Percentiles rank a stretch among this genome's conserved stretches.
Evolutionary conservation across 2,329 filamentous ascomycete genomes (phyloP).

Genomic region (Rachicladosporium sp.): DNA sequence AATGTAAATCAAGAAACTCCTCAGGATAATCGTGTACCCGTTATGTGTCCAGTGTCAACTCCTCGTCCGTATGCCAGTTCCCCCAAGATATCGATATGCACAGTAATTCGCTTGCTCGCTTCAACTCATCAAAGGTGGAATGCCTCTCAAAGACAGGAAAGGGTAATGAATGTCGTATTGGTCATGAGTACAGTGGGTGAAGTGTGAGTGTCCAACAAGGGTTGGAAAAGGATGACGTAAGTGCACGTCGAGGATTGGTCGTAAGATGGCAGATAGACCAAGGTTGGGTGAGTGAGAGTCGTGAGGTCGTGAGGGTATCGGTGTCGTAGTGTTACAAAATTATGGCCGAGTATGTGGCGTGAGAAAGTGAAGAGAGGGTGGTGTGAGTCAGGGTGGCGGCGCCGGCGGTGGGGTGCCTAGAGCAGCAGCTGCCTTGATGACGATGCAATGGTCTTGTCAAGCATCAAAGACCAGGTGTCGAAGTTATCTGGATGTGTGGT

Average conservation of each 20-base stretch:
- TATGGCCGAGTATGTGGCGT: neutral
- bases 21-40: no score
- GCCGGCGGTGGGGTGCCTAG: conserved; percentile 5
- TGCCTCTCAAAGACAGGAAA: conserved; percentile 25
- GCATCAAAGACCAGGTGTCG: conserved; percentile 2
- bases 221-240: neutral
- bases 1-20: no score
- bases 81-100: conserved; percentile 6
- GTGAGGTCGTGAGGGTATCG: neutral
- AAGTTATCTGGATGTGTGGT: neutral
- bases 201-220: conserved; percentile 9
- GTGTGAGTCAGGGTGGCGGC: conserved; percentile 5
- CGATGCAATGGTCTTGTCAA: conserved; percentile 1
- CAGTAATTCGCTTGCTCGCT: conserved; percentile 11
- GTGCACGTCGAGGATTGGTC: no score
- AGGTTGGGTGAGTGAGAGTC: no score
- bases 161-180: conserved; percentile 31
- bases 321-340: conserved; percentile 6
- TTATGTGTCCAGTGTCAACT: conserved; percentile 1
- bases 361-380: neutral
- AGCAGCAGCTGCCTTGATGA: conserved; percentile 3
- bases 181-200: conserved; percentile 20
- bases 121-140: conserved; percentile 5
- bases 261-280: no score
- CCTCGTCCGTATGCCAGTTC: conserved; percentile 1